Conservation (phyloP, 495 filamentous ascomycete species). For the Xylaria palmicola region DNA sequence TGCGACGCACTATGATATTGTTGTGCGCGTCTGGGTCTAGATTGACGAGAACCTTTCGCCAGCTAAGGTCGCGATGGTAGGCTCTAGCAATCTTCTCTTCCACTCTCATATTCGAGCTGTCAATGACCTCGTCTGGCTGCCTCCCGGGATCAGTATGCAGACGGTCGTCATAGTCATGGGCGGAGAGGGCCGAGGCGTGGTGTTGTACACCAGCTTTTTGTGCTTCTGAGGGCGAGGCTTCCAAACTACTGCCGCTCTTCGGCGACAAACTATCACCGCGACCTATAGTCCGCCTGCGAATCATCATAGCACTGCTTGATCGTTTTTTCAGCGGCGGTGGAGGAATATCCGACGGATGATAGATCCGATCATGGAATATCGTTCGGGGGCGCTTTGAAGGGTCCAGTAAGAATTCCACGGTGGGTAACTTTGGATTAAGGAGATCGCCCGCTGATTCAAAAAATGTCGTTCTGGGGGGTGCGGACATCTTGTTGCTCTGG, state of each 20-base stretch:
- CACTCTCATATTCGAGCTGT: slow-evolving; percentile 70
- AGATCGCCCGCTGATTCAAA: slow-evolving; percentile 93
- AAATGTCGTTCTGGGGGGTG: slow-evolving; percentile 88
- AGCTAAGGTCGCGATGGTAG: slow-evolving; percentile 84
- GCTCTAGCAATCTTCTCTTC: slow-evolving; percentile 97
- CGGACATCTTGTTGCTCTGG: slow-evolving; percentile 41
- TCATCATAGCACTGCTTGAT: slow-evolving; percentile 33
- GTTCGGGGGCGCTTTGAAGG: slow-evolving; percentile 81
- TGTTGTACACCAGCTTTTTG: slow-evolving; percentile 18
- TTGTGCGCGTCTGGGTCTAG: slow-evolving; percentile 98
- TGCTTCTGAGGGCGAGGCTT: not conserved
- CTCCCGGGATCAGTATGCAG: slow-evolving; percentile 35
- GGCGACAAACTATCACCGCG: slow-evolving; percentile 13
- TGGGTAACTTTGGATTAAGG: slow-evolving; percentile 84
- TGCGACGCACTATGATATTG: slow-evolving; percentile 92
- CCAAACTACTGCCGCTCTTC: slow-evolving; percentile 35
- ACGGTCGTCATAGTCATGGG: slow-evolving; percentile 40
- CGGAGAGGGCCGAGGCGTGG: slow-evolving; percentile 32
- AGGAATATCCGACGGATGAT: slow-evolving; percentile 90
- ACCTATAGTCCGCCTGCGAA: slow-evolving; percentile 30
- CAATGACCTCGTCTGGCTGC: slow-evolving; percentile 46
- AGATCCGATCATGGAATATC: slow-evolving; percentile 96
- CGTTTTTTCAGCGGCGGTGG: slow-evolving; percentile 68
- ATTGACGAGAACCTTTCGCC: slow-evolving; percentile 94
- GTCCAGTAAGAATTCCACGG: slow-evolving; percentile 74